Base-by-base conservation (phyloP, 116 monocot species). In the Dioscorea cayenensis region DNA sequence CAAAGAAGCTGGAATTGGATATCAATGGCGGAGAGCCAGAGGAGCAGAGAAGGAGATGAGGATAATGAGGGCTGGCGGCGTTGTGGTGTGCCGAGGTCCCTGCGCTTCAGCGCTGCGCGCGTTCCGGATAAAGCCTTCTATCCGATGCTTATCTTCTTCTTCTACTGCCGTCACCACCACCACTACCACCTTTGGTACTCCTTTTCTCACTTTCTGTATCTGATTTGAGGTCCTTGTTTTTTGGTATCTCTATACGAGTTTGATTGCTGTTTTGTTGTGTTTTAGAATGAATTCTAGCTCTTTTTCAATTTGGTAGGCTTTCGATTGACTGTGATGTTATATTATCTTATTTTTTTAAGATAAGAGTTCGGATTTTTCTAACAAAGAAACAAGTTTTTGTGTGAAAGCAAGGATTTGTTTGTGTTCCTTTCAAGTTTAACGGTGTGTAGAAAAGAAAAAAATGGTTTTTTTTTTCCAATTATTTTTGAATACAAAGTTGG, bases 81-180 rank as follows among this genome's bases (percentile, higher is more conserved):
- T 50, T 27, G 52, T 50, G 51, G 65, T 60, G 73, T 60, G 64
- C 18, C 62, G 69, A 58, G 72, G 23, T 12, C 66, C 77, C 58
- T 77, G 72, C 64, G 64, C 74, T 36, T 51, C 79, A n/a, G 69
- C 73, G 37, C 55, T 73, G 68, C 69, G 69, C 6, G 36, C 51
- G 25, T 68, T 73, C 35, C 52, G 69, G 23, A 6, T 6, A 35
- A 63, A 17, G 51, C 32, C 63, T 29, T 14, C 7, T 13, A 28
- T 80, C 66, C 69, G 84, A 61, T 82, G 81, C 82, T 84, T 77
- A 32, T 79, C 83, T 51, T 78, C 32, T 7, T 43, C 80, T 2
- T 28, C 59, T 32, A 36, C 77, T 18, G 43, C 59, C 32, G n/a
- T 69, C 63, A 51, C 83, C 28, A 38, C 75, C 20, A 35, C 76